Percentiles rank a stretch among this genome's conserved stretches.
Conservation (phyloP, 2,329 filamentous ascomycete species). For the Aspergillus udagawae region DNA sequence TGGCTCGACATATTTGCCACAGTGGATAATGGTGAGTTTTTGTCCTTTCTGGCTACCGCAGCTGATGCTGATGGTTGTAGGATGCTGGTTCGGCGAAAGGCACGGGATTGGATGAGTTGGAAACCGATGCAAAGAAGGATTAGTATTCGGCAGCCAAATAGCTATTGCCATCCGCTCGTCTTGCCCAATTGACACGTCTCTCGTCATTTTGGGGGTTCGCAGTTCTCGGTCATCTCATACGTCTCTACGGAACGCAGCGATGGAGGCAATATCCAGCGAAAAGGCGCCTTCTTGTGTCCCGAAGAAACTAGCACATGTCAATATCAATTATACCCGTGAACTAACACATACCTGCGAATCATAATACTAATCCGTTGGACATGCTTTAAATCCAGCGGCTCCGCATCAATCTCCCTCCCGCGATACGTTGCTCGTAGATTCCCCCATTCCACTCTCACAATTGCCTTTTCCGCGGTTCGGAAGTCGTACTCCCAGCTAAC, state of each 20-base stretch:
- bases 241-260: conserved; percentile 43
- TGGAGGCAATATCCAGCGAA: conserved; percentile 52
- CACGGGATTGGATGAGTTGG: no score
- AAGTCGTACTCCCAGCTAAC: conserved; percentile 75
- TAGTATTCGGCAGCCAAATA: background rate
- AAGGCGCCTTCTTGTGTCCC: conserved; percentile 69
- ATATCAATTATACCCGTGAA: no score
- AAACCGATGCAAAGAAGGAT: no score
- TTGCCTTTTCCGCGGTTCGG: conserved; percentile 21
- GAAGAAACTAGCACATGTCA: conserved; percentile 59
- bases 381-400: conserved; percentile 54
- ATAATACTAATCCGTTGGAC: conserved; percentile 70
- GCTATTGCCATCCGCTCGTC: background rate
- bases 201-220: background rate
- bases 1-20: background rate
- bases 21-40: background rate
- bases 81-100: no score
- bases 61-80: no score
- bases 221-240: background rate
- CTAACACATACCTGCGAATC: conserved; percentile 65
- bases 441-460: conserved; percentile 59
- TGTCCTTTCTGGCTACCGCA: no score
- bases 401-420: conserved; percentile 61
- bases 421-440: conserved; percentile 69
- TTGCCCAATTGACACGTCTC: background rate